Conservation (phyloP, 441 rosid species). For the Omphalea diandra region DNA sequence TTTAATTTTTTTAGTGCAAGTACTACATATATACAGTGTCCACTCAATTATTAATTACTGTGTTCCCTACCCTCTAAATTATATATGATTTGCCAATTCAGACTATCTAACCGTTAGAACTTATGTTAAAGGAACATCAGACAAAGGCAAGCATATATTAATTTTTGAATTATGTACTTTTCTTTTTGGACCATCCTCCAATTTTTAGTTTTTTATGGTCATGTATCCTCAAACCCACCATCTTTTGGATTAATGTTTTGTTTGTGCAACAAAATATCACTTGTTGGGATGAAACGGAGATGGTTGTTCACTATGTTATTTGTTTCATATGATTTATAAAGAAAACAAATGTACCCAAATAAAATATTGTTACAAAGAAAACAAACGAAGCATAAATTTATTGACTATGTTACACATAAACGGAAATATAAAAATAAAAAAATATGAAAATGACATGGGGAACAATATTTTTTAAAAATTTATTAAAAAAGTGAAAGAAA, state of each 20-base stretch:
- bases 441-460: no score
- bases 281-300: slow-evolving; percentile 18
- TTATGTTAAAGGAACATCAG: slow-evolving; percentile 34
- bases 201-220: background rate
- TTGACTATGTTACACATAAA: no score
- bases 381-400: background rate
- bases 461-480: no score
- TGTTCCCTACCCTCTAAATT: slow-evolving; percentile 20
- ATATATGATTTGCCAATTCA: slow-evolving; percentile 29
- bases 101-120: slow-evolving; percentile 26
- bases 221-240: slow-evolving; percentile 36
- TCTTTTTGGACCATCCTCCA: slow-evolving; percentile 23
- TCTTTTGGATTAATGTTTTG: slow-evolving; percentile 32
- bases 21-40: background rate
- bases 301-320: no score
- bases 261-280: slow-evolving; percentile 25
- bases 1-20: background rate
- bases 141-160: slow-evolving; percentile 25
- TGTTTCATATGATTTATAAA: no score
- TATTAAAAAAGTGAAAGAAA: no score
- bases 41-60: slow-evolving; percentile 3
- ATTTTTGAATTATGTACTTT: slow-evolving; percentile 20
- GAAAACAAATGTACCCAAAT: background rate
- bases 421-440: no score
- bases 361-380: background rate